phyloP scores from a whole-genome alignment of 768 basidiomycete species.

The Amanita muscaria region DNA sequence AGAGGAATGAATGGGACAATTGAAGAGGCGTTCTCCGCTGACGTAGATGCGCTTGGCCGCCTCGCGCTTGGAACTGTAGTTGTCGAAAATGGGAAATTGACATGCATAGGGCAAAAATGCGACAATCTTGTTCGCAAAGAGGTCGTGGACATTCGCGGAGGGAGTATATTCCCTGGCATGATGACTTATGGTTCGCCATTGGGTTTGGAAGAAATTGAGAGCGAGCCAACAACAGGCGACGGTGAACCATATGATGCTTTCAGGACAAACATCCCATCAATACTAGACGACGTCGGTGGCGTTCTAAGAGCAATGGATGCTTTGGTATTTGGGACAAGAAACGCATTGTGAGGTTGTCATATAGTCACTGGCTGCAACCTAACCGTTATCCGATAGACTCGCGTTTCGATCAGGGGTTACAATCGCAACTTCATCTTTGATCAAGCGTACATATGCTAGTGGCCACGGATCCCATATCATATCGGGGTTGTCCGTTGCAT shows the following conservation, averaged over 20 bases:
- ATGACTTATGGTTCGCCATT: conserved; percentile 59
- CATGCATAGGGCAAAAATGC: conserved; percentile 38
- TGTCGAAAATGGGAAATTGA: conserved; percentile 42
- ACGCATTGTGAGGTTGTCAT: conserved; percentile 51
- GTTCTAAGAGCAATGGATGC: conserved; percentile 62
- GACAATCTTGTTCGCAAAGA: conserved; percentile 12
- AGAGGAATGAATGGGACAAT: conserved; percentile 23
- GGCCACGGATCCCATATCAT: conserved; percentile 36
- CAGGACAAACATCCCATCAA: conserved; percentile 27
- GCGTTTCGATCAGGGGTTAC: conserved; percentile 66
- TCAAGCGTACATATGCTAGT: conserved; percentile 33
- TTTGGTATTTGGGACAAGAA: conserved; percentile 60
- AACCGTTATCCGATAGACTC: conserved; percentile 28
- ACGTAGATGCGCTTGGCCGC: conserved; percentile 11
- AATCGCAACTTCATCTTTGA: conserved; percentile 41
- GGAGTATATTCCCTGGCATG: conserved; percentile 58
- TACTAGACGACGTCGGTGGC: conserved; percentile 44
- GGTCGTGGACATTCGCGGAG: conserved; percentile 58
- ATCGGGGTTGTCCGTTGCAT: conserved; percentile 52
- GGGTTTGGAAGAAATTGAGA: conserved; percentile 67
- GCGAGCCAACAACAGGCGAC: conserved; percentile 61
- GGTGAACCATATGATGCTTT: conserved; percentile 54
- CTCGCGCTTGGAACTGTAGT: conserved; percentile 26
- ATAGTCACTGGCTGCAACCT: conserved; percentile 2
- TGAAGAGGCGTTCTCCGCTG: conserved; percentile 22